Evolutionary conservation across 139 green algal species (phyloP), one percentile per base, ranked within the genome.

Genomic region (Chlamydomonas urium): DNA sequence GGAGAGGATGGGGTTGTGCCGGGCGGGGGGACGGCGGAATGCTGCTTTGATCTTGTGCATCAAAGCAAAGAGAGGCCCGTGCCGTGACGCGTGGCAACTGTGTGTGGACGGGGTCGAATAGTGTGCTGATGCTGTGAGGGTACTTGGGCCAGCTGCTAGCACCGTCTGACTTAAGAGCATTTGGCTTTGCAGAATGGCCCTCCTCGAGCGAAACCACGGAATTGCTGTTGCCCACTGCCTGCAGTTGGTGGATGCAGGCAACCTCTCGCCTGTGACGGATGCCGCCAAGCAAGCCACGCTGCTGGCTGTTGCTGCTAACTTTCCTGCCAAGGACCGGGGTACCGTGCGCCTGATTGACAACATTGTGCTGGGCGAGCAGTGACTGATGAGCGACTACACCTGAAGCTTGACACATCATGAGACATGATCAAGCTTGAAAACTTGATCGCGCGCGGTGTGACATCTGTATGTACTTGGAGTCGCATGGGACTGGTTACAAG

Each of bases 261-360:
- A 83, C 42, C 75, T 98, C 42, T 29, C 73, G 38, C 62, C 80
- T 1, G 31, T 94, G 14, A 29, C 61, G 1, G 63, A 80, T 32
- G 38, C 86, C 0, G 17, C n/a, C 4, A 47, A 62, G 10, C 77
- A 82, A 61, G 48, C 78, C 1, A 79, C 70, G 38, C 69, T 97
- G 47, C 47, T 97, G 32, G 88, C 90, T 0, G 82, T 97, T 8
- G 94, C 93, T 5, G 94, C 86, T 2, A 76, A 79, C 4, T 98
- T 94, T 73, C 72, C 82, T 26, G 78, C 79, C 21, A 65, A 66
- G 32, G 83, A 84, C 58, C 23, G 67, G 0, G 90, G 90, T 23
- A 86, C 66, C 8, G 94, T 99, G 24, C 82, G 94, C 4, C 79
- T 99, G 14, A 93, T 99, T 42, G 94, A 99, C 83, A 99, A 99